Evolutionary conservation across 129 eudicot species (phyloP).

Genomic region (Calendula officinalis): DNA sequence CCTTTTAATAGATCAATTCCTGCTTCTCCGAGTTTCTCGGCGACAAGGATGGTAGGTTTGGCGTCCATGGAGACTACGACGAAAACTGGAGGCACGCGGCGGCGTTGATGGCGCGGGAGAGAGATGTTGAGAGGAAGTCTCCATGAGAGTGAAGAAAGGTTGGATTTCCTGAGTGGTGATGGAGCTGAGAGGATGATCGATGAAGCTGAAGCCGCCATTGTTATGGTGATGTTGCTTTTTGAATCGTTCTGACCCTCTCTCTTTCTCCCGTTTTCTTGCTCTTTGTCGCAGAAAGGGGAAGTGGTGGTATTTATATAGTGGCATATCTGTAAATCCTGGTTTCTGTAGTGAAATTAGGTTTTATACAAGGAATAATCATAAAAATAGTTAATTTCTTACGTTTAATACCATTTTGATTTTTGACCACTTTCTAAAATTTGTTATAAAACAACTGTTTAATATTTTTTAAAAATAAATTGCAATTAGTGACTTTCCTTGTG

Average conservation of each 20-base stretch:
- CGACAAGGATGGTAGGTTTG: constrained; percentile 85
- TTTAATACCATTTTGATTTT: too few relatives aligned
- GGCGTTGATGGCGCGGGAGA: constrained; percentile 36
- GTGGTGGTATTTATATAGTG: neutral
- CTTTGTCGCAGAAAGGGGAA: neutral
- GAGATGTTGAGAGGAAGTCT: constrained; percentile 8
- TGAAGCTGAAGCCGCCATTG: constrained; percentile 54
- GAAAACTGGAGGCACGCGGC: constrained; percentile 25
- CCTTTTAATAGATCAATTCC: constrained; percentile 62
- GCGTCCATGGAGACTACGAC: constrained; percentile 54
- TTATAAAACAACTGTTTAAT: too few relatives aligned
- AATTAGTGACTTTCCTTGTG: too few relatives aligned
- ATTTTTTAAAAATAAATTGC: too few relatives aligned
- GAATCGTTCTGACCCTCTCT: neutral
- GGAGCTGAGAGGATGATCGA: constrained; percentile 19
- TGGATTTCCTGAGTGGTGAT: constrained; percentile 22
- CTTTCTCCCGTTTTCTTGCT: too few relatives aligned
- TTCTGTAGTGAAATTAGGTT: too few relatives aligned
- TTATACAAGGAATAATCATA: too few relatives aligned
- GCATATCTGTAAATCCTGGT: neutral
- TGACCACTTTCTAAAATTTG: too few relatives aligned
- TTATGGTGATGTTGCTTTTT: constrained; percentile 2
- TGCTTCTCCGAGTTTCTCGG: constrained; percentile 93
- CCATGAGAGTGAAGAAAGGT: neutral
- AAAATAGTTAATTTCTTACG: too few relatives aligned